Percentiles rank a stretch among this genome's conserved stretches.
These are phyloP conservation scores for Globisporangium canariense DNA, from an alignment of 352 stramenopile genomes.

Conservation along the genomic window DNA sequence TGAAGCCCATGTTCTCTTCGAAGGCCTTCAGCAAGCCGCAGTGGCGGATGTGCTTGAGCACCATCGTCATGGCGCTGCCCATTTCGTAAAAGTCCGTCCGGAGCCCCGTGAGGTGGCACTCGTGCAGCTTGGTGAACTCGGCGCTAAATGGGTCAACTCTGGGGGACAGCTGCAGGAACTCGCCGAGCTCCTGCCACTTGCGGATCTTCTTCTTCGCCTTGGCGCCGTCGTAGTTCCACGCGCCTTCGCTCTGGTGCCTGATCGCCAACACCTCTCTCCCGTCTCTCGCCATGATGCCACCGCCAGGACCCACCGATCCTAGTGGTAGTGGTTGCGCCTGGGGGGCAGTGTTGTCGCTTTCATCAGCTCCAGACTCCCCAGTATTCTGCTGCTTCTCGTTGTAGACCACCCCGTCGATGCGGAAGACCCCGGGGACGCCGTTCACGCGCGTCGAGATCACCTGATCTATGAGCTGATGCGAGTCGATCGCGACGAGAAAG, in stretches of 20 bases:
- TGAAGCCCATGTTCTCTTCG: constrained; percentile 51
- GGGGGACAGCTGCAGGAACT: constrained; percentile 67
- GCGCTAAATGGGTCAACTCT: constrained; percentile 42
- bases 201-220: constrained; percentile 55
- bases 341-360: constrained; percentile 6
- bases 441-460: constrained; percentile 78
- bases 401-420: constrained; percentile 52
- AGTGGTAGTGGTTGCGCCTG: neutral
- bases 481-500: constrained; percentile 50
- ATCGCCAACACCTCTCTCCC: constrained; percentile 29
- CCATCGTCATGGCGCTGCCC: constrained; percentile 81
- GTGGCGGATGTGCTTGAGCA: constrained; percentile 81
- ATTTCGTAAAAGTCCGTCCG: constrained; percentile 80
- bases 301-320: neutral
- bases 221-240: constrained; percentile 66
- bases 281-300: constrained; percentile 32
- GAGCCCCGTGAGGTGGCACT: constrained; percentile 75
- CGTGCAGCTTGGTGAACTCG: constrained; percentile 30
- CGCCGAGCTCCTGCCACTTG: constrained; percentile 57
- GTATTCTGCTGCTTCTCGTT: constrained; percentile 11
- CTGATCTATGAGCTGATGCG: constrained; percentile 55
- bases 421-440: constrained; percentile 51
- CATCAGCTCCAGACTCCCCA: neutral
- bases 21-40: constrained; percentile 69
- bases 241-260: constrained; percentile 45